A percentile compares a stretch with the other conserved stretches of the same genome.
Evolutionary conservation across 2,329 filamentous ascomycete genomes (phyloP).

Genomic region (Seiridium unicorne): DNA sequence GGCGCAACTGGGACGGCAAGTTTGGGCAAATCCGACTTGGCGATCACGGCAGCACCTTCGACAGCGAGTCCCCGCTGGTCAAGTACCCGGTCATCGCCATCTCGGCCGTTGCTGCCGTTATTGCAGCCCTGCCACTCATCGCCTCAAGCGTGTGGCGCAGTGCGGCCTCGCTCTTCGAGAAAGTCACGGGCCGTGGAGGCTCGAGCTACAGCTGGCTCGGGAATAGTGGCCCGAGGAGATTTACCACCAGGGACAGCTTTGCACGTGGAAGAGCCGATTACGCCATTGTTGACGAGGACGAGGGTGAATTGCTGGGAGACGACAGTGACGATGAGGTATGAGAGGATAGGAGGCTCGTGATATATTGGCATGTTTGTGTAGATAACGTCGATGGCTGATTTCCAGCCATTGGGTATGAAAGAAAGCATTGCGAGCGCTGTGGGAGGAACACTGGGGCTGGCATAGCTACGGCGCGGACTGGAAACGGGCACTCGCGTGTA

Average conservation of each 20-base stretch:
- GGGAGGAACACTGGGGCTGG: neutral
- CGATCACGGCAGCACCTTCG: conserved; percentile 58
- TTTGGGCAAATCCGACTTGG: conserved; percentile 92
- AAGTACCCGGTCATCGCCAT: conserved; percentile 77
- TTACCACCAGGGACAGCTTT: conserved; percentile 87
- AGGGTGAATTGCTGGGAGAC: conserved; percentile 90
- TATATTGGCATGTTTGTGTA: neutral
- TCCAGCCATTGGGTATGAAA: neutral
- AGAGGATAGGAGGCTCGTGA: conserved; percentile 10
- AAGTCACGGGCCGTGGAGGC: conserved; percentile 45
- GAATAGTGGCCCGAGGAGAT: conserved; percentile 60
- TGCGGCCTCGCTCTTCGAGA: conserved; percentile 49
- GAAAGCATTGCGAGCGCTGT: neutral
- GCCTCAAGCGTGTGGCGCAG: conserved; percentile 70
- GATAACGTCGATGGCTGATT: neutral
- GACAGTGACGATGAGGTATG: conserved; percentile 87
- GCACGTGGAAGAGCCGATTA: conserved; percentile 86
- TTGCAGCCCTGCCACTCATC: conserved; percentile 67
- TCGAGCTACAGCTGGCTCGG: conserved; percentile 49
- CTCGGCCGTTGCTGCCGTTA: conserved; percentile 61
- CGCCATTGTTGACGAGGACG: conserved; percentile 83
- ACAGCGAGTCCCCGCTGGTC: conserved; percentile 74
- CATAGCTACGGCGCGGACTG: neutral
- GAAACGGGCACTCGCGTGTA: neutral
- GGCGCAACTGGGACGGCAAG: conserved; percentile 80